Base-by-base conservation (phyloP, 2,329 filamentous ascomycete species). In the Fusarium verrucosum region DNA sequence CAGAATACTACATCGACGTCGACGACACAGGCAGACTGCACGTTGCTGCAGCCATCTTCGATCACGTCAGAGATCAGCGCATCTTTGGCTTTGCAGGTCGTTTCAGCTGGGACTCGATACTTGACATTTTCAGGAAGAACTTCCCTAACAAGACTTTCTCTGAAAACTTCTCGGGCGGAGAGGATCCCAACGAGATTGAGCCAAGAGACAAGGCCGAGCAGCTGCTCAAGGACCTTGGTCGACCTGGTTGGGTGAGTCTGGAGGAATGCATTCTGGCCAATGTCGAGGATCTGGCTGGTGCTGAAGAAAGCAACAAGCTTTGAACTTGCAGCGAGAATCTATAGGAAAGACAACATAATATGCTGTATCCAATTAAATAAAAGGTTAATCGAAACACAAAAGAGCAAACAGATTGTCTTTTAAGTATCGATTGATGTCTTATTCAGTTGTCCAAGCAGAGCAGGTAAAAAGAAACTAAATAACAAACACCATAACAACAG, bases 41-140 rank as follows among this genome's bases (percentile, higher is more conserved):
- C 36, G 76, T 87, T 4, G 80, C 82, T 4, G 85, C 81, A 0
- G 73, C 83, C 9, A 74, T 85, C 0, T 74, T 84, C 20, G 74
- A 77, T 0, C 74, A 77, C 1, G 77, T 86, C 0, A 58, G 73
- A 3, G 77, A 77, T 0, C 80, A 87, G 66, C 80, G 86, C 2
- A 70, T 89, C 10, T 85, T 87, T 66, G 85, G 76, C 2, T 85
- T 83, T 49, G 83, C 81, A 0, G 74, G 77, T 3, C 78, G 77
- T 0, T 82, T 77, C 53, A 83, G 76, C 41, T 83, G 78, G 72
- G 82, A 83, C 19, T 67, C 78, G 3, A 64, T 85, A 1, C 28
- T 79, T 5, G 70, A 53, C 0, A 69, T 73, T 1, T 35, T 78
- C 0, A 62, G 71, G 0, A 71, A 71, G 22, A 36, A 55, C 4